Evolutionary conservation across 139 green algal species (phyloP), one percentile per base, ranked within the genome.

Genomic region (Medakamo hakoo): DNA sequence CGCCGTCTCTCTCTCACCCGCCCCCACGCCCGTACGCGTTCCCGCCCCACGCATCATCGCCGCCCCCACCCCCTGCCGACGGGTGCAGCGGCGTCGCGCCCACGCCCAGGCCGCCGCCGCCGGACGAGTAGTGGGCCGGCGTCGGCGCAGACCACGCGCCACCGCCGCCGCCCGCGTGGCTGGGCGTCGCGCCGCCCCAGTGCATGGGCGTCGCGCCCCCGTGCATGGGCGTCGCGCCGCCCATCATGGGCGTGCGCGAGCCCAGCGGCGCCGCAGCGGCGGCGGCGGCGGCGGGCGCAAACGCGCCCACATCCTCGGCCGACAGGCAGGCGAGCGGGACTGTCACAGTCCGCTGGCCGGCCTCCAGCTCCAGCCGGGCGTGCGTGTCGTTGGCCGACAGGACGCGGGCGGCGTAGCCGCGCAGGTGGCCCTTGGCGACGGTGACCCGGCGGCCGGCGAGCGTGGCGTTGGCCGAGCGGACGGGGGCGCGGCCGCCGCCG

Each of bases 301-400:
- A 4, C 55, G 31, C 52, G 26, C 62, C 68, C 30, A 49, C 65
- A 1, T 70, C 71, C 57, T 69, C 68, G 19, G 63, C 14, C 3
- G 64, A 48, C 27, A 90, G 70, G 32, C 77, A 58, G 9, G 66
- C 52, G 40, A 73, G 75, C 49, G 66, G 62, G 4, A 95, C 79
- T 4, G 80, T 95, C 1, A 95, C 81, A 3, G 79, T 81, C 52
- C 81, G 82, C 66, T 82, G 86, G 76, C 89, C 80, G 3, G 89
- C 92, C 61, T 96, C 87, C 61, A 96, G 70, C 85, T 96, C 89
- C 28, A 86, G 60, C 2, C 82, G 76, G n/a, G 86, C 74, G 49
- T 90, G 84, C 21, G 84, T 90, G 24, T 72, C 77, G 3, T 85
- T 93, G 58, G 86, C 82, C n/a, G 82, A 77, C 60, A 88, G 78